These are phyloP conservation scores for Stagonosporopsis chrysanthemi DNA, from an alignment of 2,329 filamentous ascomycete genomes.

Conservation along the genomic window DNA sequence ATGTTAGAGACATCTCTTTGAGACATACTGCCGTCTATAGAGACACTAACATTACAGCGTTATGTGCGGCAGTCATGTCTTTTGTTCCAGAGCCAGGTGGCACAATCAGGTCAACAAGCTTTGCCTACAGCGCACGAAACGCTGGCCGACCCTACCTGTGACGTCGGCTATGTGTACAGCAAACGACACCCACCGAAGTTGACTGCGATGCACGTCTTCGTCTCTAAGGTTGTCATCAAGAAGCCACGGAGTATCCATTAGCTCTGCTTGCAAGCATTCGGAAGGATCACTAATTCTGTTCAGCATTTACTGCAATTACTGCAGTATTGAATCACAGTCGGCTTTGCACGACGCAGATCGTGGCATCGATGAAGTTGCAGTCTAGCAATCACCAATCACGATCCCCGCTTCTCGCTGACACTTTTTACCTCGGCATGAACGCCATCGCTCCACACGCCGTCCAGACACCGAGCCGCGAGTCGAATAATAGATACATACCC, in stretches of 20 bases:
- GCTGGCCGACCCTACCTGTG: background rate
- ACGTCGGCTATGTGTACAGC: background rate
- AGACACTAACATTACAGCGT: background rate
- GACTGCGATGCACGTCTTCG: background rate
- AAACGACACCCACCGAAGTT: background rate
- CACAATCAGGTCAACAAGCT: background rate
- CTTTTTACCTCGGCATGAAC: constrained; percentile 16
- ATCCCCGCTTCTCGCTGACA: constrained; percentile 3
- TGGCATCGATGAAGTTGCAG: background rate
- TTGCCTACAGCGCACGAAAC: background rate
- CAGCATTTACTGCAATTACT: background rate
- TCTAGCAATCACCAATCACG: constrained; percentile 7
- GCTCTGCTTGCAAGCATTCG: too few species aligned
- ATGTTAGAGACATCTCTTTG: background rate
- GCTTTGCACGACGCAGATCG: background rate
- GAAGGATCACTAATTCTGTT: background rate
- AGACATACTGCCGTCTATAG: background rate
- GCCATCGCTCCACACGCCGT: background rate
- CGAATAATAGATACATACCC: constrained; percentile 6
- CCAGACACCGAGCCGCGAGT: constrained; percentile 15
- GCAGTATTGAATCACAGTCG: background rate
- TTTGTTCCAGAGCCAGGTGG: background rate
- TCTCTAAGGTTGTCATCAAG: background rate
- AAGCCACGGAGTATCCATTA: background rate
- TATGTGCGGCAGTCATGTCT: background rate